phyloP scores from a whole-genome alignment of 2,329 filamentous ascomycete species.

The Clonostachys chloroleuca region DNA sequence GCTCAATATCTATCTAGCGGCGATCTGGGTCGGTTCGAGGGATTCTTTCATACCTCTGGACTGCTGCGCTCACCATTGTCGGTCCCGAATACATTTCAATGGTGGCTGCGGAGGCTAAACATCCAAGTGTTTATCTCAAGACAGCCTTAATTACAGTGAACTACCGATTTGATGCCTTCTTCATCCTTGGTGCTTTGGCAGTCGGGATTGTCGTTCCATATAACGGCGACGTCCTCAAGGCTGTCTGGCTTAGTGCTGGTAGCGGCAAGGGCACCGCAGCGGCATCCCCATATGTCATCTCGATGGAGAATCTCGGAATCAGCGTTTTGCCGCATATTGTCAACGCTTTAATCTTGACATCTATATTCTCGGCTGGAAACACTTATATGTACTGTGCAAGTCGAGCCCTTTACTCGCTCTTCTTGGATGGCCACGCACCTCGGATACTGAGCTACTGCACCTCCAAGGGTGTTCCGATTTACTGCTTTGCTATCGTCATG shows the following conservation, averaged over 20 bases:
- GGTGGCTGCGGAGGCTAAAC: slow-evolving; percentile 61
- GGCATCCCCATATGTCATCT: slow-evolving; percentile 54
- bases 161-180: slow-evolving; percentile 19
- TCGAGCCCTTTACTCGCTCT: slow-evolving; percentile 44
- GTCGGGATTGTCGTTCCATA: slow-evolving; percentile 23
- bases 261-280: slow-evolving; percentile 31
- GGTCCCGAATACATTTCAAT: slow-evolving; percentile 59
- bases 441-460: slow-evolving; percentile 53
- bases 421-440: slow-evolving; percentile 42
- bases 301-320: slow-evolving; percentile 48
- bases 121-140: slow-evolving; percentile 46
- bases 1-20: slow-evolving; percentile 54
- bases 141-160: slow-evolving; percentile 17
- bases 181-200: slow-evolving; percentile 21
- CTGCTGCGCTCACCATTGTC: slow-evolving; percentile 40
- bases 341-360: slow-evolving; percentile 45
- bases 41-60: slow-evolving; percentile 56
- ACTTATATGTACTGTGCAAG: slow-evolving; percentile 27
- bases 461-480: slow-evolving; percentile 56
- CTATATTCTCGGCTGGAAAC: slow-evolving; percentile 8
- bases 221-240: slow-evolving; percentile 11
- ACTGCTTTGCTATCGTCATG: slow-evolving; percentile 49
- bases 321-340: slow-evolving; percentile 51
- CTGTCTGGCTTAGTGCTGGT: slow-evolving; percentile 14
- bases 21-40: slow-evolving; percentile 58